A percentile compares a stretch with the other conserved stretches of the same genome.
Evolutionary conservation across 805 yeast species (phyloP).

Genomic region (Suhomyces pyralidae): DNA sequence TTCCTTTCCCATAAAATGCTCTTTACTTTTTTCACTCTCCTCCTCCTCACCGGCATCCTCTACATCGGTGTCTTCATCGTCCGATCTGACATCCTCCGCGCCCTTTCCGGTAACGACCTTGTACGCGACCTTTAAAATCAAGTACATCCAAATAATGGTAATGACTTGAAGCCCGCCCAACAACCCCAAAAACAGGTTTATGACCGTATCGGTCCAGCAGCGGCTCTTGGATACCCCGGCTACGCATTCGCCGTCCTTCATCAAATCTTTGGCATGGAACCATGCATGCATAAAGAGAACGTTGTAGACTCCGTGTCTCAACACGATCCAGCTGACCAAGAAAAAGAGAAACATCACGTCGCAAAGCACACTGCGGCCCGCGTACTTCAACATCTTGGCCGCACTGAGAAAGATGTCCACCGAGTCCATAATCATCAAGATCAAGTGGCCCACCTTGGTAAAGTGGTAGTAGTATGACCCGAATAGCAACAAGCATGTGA

Average conservation of each 20-base stretch:
- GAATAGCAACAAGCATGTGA: slow-evolving; percentile 62
- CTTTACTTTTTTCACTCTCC: background rate
- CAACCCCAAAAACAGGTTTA: slow-evolving; percentile 50
- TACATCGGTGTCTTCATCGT: slow-evolving; percentile 57
- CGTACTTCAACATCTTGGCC: slow-evolving; percentile 77
- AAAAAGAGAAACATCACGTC: slow-evolving; percentile 69
- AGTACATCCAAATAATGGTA: slow-evolving; percentile 68
- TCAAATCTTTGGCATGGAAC: slow-evolving; percentile 36
- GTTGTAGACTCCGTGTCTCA: slow-evolving; percentile 73
- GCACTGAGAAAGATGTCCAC: slow-evolving; percentile 69
- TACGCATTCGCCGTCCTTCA: slow-evolving; percentile 42
- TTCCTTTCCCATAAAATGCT: background rate
- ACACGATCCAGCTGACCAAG: slow-evolving; percentile 62
- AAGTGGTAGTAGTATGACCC: slow-evolving; percentile 76
- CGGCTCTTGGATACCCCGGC: slow-evolving; percentile 33
- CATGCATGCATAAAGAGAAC: slow-evolving; percentile 61
- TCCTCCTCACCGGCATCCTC: slow-evolving; percentile 13
- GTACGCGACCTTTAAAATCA: slow-evolving; percentile 67
- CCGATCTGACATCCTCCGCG: slow-evolving; percentile 88
- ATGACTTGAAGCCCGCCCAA: slow-evolving; percentile 66
- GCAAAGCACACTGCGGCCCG: slow-evolving; percentile 57
- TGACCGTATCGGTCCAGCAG: slow-evolving; percentile 49
- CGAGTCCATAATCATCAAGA: slow-evolving; percentile 76
- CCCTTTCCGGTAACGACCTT: slow-evolving; percentile 67
- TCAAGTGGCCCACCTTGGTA: slow-evolving; percentile 74